Base-by-base conservation (phyloP, 257 asterid genomes). In the Solanum rostratum region DNA sequence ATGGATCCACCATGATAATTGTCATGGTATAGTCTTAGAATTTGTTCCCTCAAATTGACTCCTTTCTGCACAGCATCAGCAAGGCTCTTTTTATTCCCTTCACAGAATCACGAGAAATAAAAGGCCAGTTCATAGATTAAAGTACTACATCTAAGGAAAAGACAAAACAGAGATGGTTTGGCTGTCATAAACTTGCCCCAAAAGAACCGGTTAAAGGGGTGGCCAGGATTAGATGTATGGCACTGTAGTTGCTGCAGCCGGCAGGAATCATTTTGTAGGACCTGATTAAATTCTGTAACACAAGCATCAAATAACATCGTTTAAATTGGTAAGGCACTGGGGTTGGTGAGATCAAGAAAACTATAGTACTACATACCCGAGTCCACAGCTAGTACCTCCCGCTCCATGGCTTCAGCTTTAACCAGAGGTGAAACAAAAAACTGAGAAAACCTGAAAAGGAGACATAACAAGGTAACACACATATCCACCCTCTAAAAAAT, bases 401-500 rank as follows among this genome's bases (percentile, higher is more conserved):
- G 91, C 80, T 95, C 99, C 99, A 97, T 95, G 85, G 98, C 99
- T 85, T 94, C 99, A 86, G 96, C 94, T 90, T 97, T 95, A 68
- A 94, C 94, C 86, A 97, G 87, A 55, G 99, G 98, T 60, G 97
- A 94, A 80, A 88, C 87, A 66, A 97, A 97, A 92, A 97, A 95
- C 83, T 94, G 98, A 85, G 98, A 92, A 90, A 97, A 97, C 90
- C 99, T 97, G 97, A 83, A 85, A 88, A 62, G 80, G 46, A 82
- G 33, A 78, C 70, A 83, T 87, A 84, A 49, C 80, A 76, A 71
- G 76, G 45, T 37, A 52, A 84, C 81, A 16, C 85, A 43, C 37
- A 24, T 83, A 76, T 87, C 82, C 65, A 69, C 50, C 78, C 29
- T 13, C 27, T 54, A 18, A 54, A n/a, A 54, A 54, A 54, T 18